Percentiles rank a stretch among this genome's conserved stretches.
phyloP scores from a whole-genome alignment of 306 rosid species.

The Sophora flavescens region DNA sequence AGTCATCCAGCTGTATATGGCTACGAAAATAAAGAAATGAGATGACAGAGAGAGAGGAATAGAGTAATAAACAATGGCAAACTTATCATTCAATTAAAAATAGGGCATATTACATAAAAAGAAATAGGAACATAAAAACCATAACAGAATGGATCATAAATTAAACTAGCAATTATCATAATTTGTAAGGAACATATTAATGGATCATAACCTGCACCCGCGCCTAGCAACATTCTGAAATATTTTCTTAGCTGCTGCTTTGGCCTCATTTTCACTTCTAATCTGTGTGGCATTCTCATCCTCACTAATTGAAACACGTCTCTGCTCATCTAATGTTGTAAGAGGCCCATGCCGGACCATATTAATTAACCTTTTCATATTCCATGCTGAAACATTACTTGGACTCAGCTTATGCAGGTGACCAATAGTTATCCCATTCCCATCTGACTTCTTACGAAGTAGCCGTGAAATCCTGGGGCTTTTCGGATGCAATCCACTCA shows the following conservation, averaged over 20 bases:
- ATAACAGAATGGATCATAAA: neutral
- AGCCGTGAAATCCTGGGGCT: conserved; percentile 51
- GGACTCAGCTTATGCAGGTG: conserved; percentile 77
- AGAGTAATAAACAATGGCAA: too few relatives aligned
- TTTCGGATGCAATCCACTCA: conserved; percentile 52
- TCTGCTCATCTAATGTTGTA: conserved; percentile 75
- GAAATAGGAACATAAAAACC: neutral
- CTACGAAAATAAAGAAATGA: too few relatives aligned
- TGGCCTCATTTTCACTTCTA: conserved; percentile 79
- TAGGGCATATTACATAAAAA: neutral
- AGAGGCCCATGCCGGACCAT: conserved; percentile 75
- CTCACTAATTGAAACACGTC: conserved; percentile 49
- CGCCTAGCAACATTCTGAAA: conserved; percentile 82
- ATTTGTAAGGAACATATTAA: neutral
- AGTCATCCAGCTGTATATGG: too few relatives aligned
- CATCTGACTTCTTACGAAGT: conserved; percentile 60
- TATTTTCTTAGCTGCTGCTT: conserved; percentile 86
- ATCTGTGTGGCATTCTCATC: conserved; percentile 62
- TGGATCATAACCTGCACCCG: conserved; percentile 62
- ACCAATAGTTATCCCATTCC: conserved; percentile 72
- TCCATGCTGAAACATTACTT: conserved; percentile 89
- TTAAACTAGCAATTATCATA: neutral
- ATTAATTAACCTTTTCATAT: conserved; percentile 88
- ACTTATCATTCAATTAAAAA: too few relatives aligned
- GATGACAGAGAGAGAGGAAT: too few relatives aligned